phyloP scores from a whole-genome alignment of 1,284 basidiomycete genomes.

The Irpex sp. region DNA sequence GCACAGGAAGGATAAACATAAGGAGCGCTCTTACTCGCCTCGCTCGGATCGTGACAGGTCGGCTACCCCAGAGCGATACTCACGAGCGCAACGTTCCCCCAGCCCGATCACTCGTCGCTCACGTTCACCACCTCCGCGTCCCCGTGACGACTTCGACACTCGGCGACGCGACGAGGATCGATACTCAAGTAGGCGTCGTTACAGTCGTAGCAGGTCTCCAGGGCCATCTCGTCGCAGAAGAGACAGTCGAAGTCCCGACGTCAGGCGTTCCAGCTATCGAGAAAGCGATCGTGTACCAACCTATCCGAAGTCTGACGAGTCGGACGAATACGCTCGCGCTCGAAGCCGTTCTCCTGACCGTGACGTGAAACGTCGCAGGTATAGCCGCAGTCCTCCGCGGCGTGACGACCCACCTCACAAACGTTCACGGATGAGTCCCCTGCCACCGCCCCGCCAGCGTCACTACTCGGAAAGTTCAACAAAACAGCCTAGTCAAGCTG shows the following conservation, averaged over 20 bases:
- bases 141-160: slow-evolving; percentile 23
- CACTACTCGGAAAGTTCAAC: slow-evolving; percentile 18
- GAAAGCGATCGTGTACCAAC: slow-evolving; percentile 22
- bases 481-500: slow-evolving; percentile 20
- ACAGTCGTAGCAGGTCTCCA: slow-evolving; percentile 26
- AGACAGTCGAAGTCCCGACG: slow-evolving; percentile 18
- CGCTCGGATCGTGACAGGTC: slow-evolving; percentile 29
- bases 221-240: slow-evolving; percentile 26
- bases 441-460: slow-evolving; percentile 30
- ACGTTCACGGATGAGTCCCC: slow-evolving; percentile 38
- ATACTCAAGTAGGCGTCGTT: slow-evolving; percentile 20
- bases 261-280: slow-evolving; percentile 9
- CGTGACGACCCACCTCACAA: slow-evolving; percentile 28
- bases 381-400: slow-evolving; percentile 32
- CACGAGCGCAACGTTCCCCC: slow-evolving; percentile 32
- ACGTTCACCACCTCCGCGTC: slow-evolving; percentile 29
- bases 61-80: slow-evolving; percentile 31
- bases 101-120: slow-evolving; percentile 36
- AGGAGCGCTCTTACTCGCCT: slow-evolving; percentile 37
- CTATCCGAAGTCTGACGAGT: slow-evolving; percentile 45
- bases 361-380: slow-evolving; percentile 39
- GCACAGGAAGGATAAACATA: slow-evolving; percentile 34
- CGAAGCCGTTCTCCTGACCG: slow-evolving; percentile 19
- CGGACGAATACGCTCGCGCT: slow-evolving; percentile 35
- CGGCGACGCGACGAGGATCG: slow-evolving; percentile 26